Base-by-base conservation (phyloP, 2,329 filamentous ascomycete genomes). In the Xenosphaeropsis pyriputrescens region DNA sequence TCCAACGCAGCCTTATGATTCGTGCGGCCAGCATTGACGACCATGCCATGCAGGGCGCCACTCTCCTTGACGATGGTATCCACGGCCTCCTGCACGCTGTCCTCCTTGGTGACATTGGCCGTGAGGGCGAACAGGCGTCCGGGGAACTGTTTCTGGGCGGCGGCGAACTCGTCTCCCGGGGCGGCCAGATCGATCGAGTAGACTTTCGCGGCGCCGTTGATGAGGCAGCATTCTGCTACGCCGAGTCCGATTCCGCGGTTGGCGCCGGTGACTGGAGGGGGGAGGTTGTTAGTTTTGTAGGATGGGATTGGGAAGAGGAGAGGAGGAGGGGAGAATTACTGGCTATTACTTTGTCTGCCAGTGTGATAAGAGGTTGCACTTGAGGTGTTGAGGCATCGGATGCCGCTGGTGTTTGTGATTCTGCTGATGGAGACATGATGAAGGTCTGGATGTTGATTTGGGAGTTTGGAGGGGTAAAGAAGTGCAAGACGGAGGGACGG, bases 1-100 rank as follows among this genome's bases (percentile, higher is more conserved):
- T 70, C 64, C 5, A 69, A 50, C 0, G 65, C 66, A 2, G 65
- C 50, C 47, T 69, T 68, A 44, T 70, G 67, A 45, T 68, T 66
- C 11, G 65, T 70, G 12, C 61, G 52, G 12, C 66, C 65, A 0
- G 66, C 66, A 41, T 70, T 69, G 17, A 58, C 60, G 2, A 69
- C 63, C 54, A 71, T 64, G 11, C 66, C 66, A 39, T 68, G 61
- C 6, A 68, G 43, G 4, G 53, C 58, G 4, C 64, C 65, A 0
- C 54, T 55, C 36, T 66, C 56, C 8, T 47, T 46, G 2, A 69
- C 45, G 7, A 68, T 63, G 36, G 55, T 49, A 39, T 68, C 63
- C 0, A 68, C 51, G 2, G 63, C 64, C 2, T 53, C 52, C 3
- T 57, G 56, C 32, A 67, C 59, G n/a, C 50, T 63, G 1, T 51